Conservation (phyloP, 2,329 filamentous ascomycete species). For the Tolypocladium capitatum region DNA sequence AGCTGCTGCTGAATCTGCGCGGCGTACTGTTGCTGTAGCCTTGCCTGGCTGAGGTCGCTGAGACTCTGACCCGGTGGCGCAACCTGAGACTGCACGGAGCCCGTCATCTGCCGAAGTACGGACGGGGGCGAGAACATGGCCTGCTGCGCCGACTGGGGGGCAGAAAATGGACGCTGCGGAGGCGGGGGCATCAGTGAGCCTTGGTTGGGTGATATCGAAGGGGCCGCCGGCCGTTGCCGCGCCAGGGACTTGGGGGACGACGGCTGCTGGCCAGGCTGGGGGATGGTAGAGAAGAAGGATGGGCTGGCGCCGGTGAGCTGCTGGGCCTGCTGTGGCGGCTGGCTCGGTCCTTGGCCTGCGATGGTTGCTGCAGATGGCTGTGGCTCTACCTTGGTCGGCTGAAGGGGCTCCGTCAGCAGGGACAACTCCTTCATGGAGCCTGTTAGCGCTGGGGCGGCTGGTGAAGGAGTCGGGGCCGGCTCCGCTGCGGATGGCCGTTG, state of each 20-base stretch:
- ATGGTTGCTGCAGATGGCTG: constrained; percentile 13
- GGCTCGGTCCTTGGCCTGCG: neutral
- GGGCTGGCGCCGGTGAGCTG: constrained; percentile 43
- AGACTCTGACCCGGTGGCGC: constrained; percentile 66
- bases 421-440: constrained; percentile 53
- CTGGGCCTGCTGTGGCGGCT: constrained; percentile 18
- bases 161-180: constrained; percentile 70
- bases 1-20: constrained; percentile 31
- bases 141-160: constrained; percentile 67
- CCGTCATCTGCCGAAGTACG: constrained; percentile 75
- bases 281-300: constrained; percentile 37
- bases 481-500: constrained; percentile 13
- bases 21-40: constrained; percentile 48
- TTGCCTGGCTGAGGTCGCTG: constrained; percentile 55
- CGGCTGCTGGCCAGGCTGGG: constrained; percentile 28
- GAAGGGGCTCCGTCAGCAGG: constrained; percentile 36
- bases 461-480: constrained; percentile 5
- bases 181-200: constrained; percentile 60
- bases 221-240: constrained; percentile 59
- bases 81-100: constrained; percentile 46
- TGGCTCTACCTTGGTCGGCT: constrained; percentile 31
- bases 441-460: constrained; percentile 9
- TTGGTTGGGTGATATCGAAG: constrained; percentile 46
- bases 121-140: constrained; percentile 62
- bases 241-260: constrained; percentile 17